Evolutionary conservation across 805 yeast species (phyloP).

Genomic region (Saccharomyces eubayanus): DNA sequence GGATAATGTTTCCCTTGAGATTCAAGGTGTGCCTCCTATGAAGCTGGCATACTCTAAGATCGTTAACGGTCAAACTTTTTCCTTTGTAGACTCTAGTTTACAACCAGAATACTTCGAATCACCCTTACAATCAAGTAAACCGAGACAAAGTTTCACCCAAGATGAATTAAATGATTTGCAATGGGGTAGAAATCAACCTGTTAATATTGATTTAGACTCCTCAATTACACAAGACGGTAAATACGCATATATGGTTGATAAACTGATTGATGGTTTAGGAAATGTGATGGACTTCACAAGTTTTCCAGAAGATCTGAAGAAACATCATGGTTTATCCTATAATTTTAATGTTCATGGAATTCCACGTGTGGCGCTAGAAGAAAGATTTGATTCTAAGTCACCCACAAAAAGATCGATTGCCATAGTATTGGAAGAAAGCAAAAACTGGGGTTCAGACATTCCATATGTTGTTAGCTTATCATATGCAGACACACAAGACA

Average conservation of each 20-base stretch:
- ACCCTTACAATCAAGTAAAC: constrained; percentile 35
- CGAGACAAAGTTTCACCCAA: constrained; percentile 21
- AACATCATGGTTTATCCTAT: constrained; percentile 34
- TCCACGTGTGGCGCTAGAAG: constrained; percentile 43
- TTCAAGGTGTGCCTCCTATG: constrained; percentile 74
- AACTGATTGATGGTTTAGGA: constrained; percentile 60
- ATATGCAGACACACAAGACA: constrained; percentile 25
- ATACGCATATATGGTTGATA: constrained; percentile 48
- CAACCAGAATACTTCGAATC: constrained; percentile 46
- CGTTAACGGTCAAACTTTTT: constrained; percentile 28
- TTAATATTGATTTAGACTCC: constrained; percentile 38
- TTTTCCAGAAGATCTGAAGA: constrained; percentile 23
- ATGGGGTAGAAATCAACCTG: constrained; percentile 38
- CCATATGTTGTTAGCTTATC: constrained; percentile 33
- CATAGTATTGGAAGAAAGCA: constrained; percentile 25
- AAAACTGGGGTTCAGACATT: constrained; percentile 20
- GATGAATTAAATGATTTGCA: constrained; percentile 34
- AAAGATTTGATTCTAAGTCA: constrained; percentile 30
- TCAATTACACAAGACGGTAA: constrained; percentile 40
- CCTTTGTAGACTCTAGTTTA: constrained; percentile 35
- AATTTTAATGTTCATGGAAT: constrained; percentile 47
- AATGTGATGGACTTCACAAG: constrained; percentile 40
- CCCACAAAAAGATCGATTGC: constrained; percentile 34
- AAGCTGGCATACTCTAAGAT: constrained; percentile 47
- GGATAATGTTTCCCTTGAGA: constrained; percentile 45